These are phyloP conservation scores for Leishmania major DNA, from an alignment of 208 protist species.

Conservation along the genomic window DNA sequence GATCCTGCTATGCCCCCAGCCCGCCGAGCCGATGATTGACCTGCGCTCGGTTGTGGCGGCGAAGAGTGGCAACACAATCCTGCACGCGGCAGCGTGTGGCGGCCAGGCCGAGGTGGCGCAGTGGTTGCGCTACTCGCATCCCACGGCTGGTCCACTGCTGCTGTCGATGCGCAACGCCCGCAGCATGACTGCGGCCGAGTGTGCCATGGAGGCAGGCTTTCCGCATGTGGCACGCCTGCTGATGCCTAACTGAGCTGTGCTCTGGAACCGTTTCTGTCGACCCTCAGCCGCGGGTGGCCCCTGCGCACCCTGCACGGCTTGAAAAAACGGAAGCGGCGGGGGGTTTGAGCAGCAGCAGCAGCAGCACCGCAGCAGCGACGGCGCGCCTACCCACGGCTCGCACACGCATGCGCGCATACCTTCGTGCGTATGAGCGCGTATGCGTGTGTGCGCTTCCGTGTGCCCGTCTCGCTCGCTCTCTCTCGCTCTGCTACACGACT, in stretches of 20 bases:
- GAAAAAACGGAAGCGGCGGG: neutral
- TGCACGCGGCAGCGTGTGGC: slow-evolving; percentile 72
- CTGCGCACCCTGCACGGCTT: neutral
- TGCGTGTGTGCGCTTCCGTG: neutral
- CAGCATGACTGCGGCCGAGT: slow-evolving; percentile 68
- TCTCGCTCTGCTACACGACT: neutral
- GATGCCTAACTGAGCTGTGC: slow-evolving; percentile 25
- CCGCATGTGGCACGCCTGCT: slow-evolving; percentile 55
- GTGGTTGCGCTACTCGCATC: slow-evolving; percentile 71
- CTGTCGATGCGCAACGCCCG: slow-evolving; percentile 47
- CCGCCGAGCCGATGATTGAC: slow-evolving; percentile 44
- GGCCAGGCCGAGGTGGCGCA: slow-evolving; percentile 57
- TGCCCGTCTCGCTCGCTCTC: neutral
- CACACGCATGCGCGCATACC: slow-evolving; percentile 24
- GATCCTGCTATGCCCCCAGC: slow-evolving; percentile 54
- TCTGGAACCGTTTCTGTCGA: neutral
- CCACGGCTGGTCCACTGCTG: slow-evolving; percentile 45
- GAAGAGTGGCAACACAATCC: slow-evolving; percentile 72
- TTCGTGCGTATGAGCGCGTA: slow-evolving; percentile 25
- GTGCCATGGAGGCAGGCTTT: slow-evolving; percentile 74
- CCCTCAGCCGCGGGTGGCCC: neutral
- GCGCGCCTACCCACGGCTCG: neutral
- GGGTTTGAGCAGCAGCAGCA: too few relatives aligned
- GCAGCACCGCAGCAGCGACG: neutral
- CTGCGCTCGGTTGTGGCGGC: slow-evolving; percentile 50